Evolutionary conservation across 768 basidiomycete species (phyloP).

Genomic region (Hortiboletus flavorubellus): DNA sequence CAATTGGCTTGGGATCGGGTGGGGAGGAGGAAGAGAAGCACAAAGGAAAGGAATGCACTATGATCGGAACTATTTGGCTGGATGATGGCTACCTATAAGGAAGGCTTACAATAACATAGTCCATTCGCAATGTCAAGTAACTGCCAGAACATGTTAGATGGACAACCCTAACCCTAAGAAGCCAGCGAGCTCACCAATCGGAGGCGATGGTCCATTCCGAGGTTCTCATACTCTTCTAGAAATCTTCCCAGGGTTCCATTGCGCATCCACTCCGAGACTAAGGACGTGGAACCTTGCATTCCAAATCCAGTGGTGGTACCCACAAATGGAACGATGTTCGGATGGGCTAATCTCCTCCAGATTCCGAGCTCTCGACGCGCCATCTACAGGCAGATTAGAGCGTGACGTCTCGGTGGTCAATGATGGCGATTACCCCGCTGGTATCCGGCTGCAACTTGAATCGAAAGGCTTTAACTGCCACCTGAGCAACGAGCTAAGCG

Average conservation of each 20-base stretch:
- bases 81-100: too few species aligned
- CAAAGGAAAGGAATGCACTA: not conserved
- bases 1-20: not conserved
- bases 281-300: not conserved
- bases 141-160: not conserved
- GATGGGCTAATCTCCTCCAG: not conserved
- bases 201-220: not conserved
- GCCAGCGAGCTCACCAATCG: not conserved
- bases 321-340: constrained; percentile 1
- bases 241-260: not conserved
- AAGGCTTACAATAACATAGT: not conserved
- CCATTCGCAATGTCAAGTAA: not conserved
- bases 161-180: too few species aligned
- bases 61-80: not conserved
- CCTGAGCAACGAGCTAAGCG: not conserved
- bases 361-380: constrained; percentile 1
- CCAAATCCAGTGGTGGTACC: not conserved
- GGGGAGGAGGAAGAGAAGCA: not conserved
- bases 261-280: not conserved
- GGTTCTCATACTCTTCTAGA: not conserved
- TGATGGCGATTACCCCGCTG: not conserved
- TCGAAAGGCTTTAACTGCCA: constrained; percentile 2
- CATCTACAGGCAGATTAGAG: not conserved
- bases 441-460: not conserved
- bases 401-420: not conserved